Evolutionary conservation across 352 stramenopile genomes (phyloP).

Genomic region (Phytopythium delawarense): DNA sequence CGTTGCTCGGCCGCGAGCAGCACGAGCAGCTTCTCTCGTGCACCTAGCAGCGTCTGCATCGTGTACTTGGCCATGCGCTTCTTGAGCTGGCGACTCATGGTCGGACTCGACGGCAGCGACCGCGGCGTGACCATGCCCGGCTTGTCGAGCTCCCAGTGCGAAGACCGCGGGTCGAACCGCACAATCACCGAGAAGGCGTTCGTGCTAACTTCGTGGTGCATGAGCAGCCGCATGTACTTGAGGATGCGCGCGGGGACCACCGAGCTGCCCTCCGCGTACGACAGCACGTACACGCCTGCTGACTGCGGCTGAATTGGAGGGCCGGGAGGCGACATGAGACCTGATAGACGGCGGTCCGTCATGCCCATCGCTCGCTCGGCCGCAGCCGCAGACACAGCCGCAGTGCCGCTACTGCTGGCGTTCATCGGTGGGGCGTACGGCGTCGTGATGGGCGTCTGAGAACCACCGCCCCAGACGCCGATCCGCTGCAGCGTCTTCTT

Average conservation of each 20-base stretch:
- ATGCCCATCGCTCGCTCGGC: slow-evolving; percentile 3
- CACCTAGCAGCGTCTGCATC: slow-evolving; percentile 54
- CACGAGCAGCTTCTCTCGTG: slow-evolving; percentile 53
- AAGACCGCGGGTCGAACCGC: slow-evolving; percentile 59
- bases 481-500: slow-evolving; percentile 64
- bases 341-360: slow-evolving; percentile 8
- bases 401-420: background rate
- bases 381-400: background rate
- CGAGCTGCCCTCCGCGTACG: slow-evolving; percentile 67
- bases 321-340: slow-evolving; percentile 10
- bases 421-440: slow-evolving; percentile 40
- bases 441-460: slow-evolving; percentile 78
- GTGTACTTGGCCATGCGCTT: slow-evolving; percentile 80
- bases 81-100: slow-evolving; percentile 60
- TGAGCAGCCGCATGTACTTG: slow-evolving; percentile 85
- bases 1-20: slow-evolving; percentile 33
- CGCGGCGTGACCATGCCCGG: slow-evolving; percentile 78
- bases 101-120: slow-evolving; percentile 69
- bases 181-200: slow-evolving; percentile 83
- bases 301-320: slow-evolving; percentile 8
- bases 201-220: slow-evolving; percentile 83
- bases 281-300: slow-evolving; percentile 66
- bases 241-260: slow-evolving; percentile 74
- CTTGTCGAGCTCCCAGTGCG: slow-evolving; percentile 72
- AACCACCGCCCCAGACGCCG: slow-evolving; percentile 76